Conservation (phyloP, 139 green algal genomes). For the Chlamydomonas applanata region DNA sequence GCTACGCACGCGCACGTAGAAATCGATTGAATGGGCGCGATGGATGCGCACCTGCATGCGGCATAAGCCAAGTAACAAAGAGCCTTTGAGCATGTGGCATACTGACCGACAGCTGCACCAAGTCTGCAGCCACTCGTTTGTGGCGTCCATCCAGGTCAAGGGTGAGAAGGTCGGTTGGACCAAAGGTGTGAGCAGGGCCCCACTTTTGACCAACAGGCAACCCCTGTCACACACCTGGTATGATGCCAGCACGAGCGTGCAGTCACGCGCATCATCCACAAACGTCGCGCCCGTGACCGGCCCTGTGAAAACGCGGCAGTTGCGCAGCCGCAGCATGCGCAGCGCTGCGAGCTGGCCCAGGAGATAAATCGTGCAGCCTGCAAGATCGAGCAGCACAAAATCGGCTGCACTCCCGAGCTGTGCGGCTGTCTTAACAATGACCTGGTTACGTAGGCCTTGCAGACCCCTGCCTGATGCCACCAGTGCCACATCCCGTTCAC, state of each 20-base stretch:
- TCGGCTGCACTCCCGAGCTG: slow-evolving; percentile 19
- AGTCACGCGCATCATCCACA: slow-evolving; percentile 38
- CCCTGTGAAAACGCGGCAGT: slow-evolving; percentile 50
- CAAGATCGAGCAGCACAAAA: slow-evolving; percentile 48
- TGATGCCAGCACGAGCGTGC: slow-evolving; percentile 49
- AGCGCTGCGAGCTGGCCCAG: slow-evolving; percentile 56
- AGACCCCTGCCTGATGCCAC: slow-evolving; percentile 34
- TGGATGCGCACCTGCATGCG: slow-evolving; percentile 65
- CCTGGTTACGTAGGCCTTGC: slow-evolving; percentile 16
- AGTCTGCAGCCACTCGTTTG: background rate
- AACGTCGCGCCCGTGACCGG: slow-evolving; percentile 66
- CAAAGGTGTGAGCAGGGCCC: too few relatives aligned
- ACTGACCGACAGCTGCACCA: background rate
- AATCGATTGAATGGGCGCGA: slow-evolving; percentile 36
- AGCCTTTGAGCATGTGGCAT: background rate
- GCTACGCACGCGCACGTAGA: slow-evolving; percentile 66
- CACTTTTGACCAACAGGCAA: too few relatives aligned
- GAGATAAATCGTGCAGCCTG: slow-evolving; percentile 59
- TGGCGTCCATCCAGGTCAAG: background rate
- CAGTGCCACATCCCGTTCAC: slow-evolving; percentile 27
- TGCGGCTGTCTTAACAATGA: slow-evolving; percentile 3
- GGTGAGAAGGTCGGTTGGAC: too few relatives aligned
- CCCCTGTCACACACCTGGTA: slow-evolving; percentile 35
- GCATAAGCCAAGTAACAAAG: background rate
- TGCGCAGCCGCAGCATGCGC: slow-evolving; percentile 42